Base-by-base conservation (phyloP, 2,329 filamentous ascomycete species). In the Ophiostoma piceae region DNA sequence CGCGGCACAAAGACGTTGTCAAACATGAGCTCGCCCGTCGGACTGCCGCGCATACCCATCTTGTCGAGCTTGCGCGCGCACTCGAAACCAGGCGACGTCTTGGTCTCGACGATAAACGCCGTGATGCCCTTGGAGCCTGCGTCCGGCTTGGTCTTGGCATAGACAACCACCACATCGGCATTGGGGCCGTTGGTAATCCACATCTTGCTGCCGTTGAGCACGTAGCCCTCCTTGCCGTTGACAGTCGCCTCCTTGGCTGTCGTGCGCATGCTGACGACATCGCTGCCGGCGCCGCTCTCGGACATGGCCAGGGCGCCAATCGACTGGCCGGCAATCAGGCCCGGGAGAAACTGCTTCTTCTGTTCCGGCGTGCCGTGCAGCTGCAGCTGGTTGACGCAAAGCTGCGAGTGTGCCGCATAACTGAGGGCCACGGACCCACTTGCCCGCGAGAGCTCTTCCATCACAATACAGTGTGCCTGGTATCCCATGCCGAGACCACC, bases 111-210 rank as follows among this genome's bases (percentile, higher is more conserved):
- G 43, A 99, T 85, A 81, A 98, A 97, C 8, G 94, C 94, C 0
- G 94, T 97, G 78, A 99, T 97, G 70, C 95, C 95, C 81, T 94
- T 96, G 73, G 90, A 92, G 1, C 83, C 92, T 72, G 87, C 88
- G 14, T 89, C 85, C 0, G 94, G 94, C 71, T 89, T 85, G 0
- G 94, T 97, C 84, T 98, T 98, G 69, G 94, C 94, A 79, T 99
- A 99, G n/a, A 99, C 93, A 69, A 99, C 88, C 69, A 98, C 89
- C 60, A 90, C 84, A 79, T 97, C 87, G n/a, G 95, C 95, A 77
- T 98, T 94, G 0, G 94, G 94, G 4, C 94, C 92, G 80, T 99
- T 99, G 72, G 94, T 99, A 78, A 99, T 99, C 94, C 94, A 99
- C 94, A 98, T 97, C 84, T 99, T 97, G 72, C 90, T 92, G 41